Percentiles rank a stretch among this genome's conserved stretches.
Conservation (phyloP, 192 early-diverging fungal genomes). For the Backusella sp. region DNA sequence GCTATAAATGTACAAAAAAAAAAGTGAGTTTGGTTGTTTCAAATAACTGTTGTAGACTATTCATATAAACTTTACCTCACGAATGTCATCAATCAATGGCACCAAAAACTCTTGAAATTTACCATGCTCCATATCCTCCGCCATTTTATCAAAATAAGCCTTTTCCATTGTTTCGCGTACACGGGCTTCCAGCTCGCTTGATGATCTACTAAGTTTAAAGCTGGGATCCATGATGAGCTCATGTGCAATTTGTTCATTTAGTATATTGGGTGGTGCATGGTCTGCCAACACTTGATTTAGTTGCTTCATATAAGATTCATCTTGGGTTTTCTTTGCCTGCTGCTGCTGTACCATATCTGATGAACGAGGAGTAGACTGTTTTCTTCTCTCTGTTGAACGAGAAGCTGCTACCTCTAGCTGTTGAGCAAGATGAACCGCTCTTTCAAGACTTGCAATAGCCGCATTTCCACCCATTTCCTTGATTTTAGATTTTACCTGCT, state of each 20-base stretch:
- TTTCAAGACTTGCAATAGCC: slow-evolving; percentile 2
- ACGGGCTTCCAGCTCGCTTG: slow-evolving; percentile 47
- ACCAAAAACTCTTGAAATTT: slow-evolving; percentile 48
- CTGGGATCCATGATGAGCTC: slow-evolving; percentile 76
- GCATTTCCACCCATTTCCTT: slow-evolving; percentile 13
- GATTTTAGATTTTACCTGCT: slow-evolving; percentile 18
- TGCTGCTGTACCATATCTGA: not conserved
- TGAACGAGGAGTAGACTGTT: slow-evolving; percentile 5
- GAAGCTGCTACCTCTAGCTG: slow-evolving; percentile 7
- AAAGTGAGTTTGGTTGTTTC: not conserved
- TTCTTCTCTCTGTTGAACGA: slow-evolving; percentile 8
- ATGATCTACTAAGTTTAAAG: slow-evolving; percentile 54
- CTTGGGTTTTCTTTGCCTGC: not conserved
- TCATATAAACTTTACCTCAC: slow-evolving; percentile 41
- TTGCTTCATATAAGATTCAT: slow-evolving; percentile 21
- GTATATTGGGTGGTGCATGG: slow-evolving; percentile 41
- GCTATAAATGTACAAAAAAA: slow-evolving; percentile 29
- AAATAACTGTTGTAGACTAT: too few species aligned
- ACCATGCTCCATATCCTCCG: slow-evolving; percentile 54
- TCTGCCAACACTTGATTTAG: slow-evolving; percentile 36
- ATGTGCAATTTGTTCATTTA: slow-evolving; percentile 73
- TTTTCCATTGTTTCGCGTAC: slow-evolving; percentile 60
- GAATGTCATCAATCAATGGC: slow-evolving; percentile 53
- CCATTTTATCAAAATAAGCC: slow-evolving; percentile 71
- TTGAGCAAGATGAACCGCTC: not conserved